Percentiles rank a stretch among this genome's conserved stretches.
phyloP scores from a whole-genome alignment of 2,329 filamentous ascomycete genomes.

The Aschersonia sp. region DNA sequence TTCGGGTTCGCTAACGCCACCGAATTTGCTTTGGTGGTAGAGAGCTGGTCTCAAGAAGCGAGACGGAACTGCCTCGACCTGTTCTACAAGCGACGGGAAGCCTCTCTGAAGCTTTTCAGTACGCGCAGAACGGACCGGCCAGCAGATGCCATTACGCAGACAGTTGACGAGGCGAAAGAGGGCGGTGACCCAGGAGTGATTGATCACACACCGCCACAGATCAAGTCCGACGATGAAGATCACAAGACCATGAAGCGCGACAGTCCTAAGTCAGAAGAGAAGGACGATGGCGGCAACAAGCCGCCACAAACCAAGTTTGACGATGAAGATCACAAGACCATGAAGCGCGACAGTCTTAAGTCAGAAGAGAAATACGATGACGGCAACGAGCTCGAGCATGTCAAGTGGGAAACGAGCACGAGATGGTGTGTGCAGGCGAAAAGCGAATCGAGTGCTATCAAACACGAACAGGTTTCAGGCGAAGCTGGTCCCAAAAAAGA shows the following conservation, averaged over 20 bases:
- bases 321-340: constrained; percentile 1
- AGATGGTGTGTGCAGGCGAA: not conserved
- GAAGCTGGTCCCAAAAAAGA: not conserved
- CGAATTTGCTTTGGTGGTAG: constrained; percentile 82
- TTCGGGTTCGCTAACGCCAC: constrained; percentile 65
- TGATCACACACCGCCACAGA: no score
- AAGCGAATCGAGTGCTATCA: not conserved
- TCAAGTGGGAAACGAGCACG: constrained; percentile 6
- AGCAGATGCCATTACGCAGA: not conserved
- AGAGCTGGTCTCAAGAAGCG: constrained; percentile 78
- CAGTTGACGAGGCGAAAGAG: not conserved
- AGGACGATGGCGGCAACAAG: constrained; percentile 4
- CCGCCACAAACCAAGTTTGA: constrained; percentile 7
- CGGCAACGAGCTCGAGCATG: constrained; percentile 1
- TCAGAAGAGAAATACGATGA: constrained; percentile 6
- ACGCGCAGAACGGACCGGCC: constrained; percentile 6
- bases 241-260: not conserved
- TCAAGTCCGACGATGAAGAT: constrained; percentile 1
- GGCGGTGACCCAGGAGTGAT: constrained; percentile 1
- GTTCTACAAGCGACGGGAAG: constrained; percentile 61
- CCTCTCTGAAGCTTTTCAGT: constrained; percentile 14
- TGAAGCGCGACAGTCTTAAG: not conserved
- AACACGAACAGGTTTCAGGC: not conserved
- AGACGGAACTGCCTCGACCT: constrained; percentile 61
- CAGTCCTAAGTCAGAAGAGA: constrained; percentile 1